Evolutionary conservation across 257 asterid genomes (phyloP), one percentile per base, ranked within the genome.

Genomic region (Solanum habrochaites): DNA sequence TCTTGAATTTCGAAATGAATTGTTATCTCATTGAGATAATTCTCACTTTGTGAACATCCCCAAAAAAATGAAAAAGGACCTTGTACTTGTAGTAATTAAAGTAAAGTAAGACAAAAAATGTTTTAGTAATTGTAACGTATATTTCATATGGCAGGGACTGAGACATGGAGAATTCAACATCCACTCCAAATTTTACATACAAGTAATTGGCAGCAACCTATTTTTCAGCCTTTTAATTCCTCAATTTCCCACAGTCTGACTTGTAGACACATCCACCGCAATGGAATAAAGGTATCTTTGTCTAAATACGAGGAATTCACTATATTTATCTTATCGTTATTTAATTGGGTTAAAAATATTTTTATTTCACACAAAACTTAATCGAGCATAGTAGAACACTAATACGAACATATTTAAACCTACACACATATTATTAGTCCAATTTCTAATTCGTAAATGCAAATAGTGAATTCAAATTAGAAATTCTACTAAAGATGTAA

Each of bases 241-340:
- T 77, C 89, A 81, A 11, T 83, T 75, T 56, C 73, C 73, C 90
- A 29, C 70, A 88, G 43, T 72, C 40, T 74, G 29, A 72, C 82
- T 83, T 37, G 14, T 29, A 37, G 31, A 60, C 85, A 74, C 71
- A 82, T 23, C 82, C 90, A 80, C 86, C 71, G 32, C 85, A 35
- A 82, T 82, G 81, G 75, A 66, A 43, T 70, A 49, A 90, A 89
- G 94, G 97, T 94, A 90, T 86, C 40, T 15, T 40, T 47, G 45
- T 49, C 40, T 40, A 35, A 72, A 1, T 29, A 29, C 2, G 21
- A 0, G 21, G 7, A 69, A 31, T 69, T 69, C 7, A 69, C 18
- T 14, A 69, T 69, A 29, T 29, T 69, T 69, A 3, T 69, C 6
- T 29, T 67, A 4, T 70, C 77, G 0, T 16, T 9, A 16, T 4